Conservation (phyloP, 1,284 basidiomycete genomes). For the Phellopilus nigrolimitatus region DNA sequence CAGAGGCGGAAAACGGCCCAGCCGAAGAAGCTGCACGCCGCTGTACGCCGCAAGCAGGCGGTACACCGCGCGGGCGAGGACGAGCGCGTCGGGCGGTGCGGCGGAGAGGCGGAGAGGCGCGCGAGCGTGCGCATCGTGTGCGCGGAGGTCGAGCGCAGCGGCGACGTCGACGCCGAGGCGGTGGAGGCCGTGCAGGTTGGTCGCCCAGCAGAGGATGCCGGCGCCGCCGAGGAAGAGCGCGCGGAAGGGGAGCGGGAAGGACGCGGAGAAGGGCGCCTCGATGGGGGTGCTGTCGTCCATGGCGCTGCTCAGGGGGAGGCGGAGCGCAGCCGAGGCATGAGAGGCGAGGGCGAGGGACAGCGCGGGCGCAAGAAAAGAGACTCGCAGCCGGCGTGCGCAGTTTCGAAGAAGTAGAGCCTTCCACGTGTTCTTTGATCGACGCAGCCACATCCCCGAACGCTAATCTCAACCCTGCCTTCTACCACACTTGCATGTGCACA, state of each 20-base stretch:
- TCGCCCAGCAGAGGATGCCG: conserved; percentile 77
- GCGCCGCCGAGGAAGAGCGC: conserved; percentile 68
- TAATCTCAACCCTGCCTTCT: background rate
- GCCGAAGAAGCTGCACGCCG: conserved; percentile 50
- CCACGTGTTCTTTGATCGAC: conserved; percentile 9
- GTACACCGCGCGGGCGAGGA: conserved; percentile 62
- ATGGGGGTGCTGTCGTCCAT: conserved; percentile 17
- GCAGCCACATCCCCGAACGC: background rate
- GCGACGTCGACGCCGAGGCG: conserved; percentile 71
- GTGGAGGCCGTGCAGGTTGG: conserved; percentile 81
- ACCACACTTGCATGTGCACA: background rate
- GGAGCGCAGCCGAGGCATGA: background rate
- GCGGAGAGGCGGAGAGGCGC: conserved; percentile 32
- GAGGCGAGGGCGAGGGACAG: background rate
- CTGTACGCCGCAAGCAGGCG: conserved; percentile 58
- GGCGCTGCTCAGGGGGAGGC: background rate
- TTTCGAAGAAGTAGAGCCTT: background rate
- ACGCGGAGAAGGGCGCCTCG: conserved; percentile 44
- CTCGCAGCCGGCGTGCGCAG: background rate
- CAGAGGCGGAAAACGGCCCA: conserved; percentile 65
- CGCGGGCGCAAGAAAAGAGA: background rate
- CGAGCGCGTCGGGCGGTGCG: conserved; percentile 27
- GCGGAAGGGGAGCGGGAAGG: conserved; percentile 80
- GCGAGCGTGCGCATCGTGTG: conserved; percentile 26
- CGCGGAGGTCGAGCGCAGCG: conserved; percentile 59